phyloP scores from a whole-genome alignment of 1,139 yeast genomes.

The Sporopachydermia cereana region DNA sequence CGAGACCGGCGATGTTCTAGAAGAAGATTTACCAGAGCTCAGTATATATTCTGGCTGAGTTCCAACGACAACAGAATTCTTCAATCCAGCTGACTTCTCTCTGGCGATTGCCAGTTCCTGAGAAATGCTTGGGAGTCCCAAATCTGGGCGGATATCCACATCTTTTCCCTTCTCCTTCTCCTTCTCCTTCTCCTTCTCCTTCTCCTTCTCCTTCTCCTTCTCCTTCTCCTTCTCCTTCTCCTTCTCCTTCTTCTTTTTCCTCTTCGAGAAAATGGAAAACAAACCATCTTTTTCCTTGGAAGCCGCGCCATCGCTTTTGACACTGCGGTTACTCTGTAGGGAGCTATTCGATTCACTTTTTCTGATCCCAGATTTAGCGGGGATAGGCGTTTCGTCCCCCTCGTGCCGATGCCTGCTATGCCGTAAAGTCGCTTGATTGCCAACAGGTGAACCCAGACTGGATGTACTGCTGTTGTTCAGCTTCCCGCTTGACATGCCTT shows the following conservation, averaged over 20 bases:
- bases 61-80: constrained; percentile 9
- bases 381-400: background rate
- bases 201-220: constrained; percentile 12
- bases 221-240: constrained; percentile 8
- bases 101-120: background rate
- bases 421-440: background rate
- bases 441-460: background rate
- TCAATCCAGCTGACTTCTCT: constrained; percentile 8
- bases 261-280: background rate
- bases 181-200: constrained; percentile 10
- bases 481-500: background rate
- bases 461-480: background rate
- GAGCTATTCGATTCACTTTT: background rate
- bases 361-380: background rate
- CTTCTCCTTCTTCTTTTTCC: constrained; percentile 5
- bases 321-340: constrained; percentile 6
- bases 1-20: too few relatives aligned
- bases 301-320: constrained; percentile 8
- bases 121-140: constrained; percentile 8
- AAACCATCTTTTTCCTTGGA: constrained; percentile 8
- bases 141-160: too few relatives aligned
- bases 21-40: too few relatives aligned
- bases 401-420: constrained; percentile 6
- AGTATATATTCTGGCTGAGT: too few relatives aligned
- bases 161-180: constrained; percentile 9